A percentile compares a stretch with the other conserved stretches of the same genome.
phyloP scores from a whole-genome alignment of 2,329 filamentous ascomycete genomes.

The Botrytis hyacinthi region DNA sequence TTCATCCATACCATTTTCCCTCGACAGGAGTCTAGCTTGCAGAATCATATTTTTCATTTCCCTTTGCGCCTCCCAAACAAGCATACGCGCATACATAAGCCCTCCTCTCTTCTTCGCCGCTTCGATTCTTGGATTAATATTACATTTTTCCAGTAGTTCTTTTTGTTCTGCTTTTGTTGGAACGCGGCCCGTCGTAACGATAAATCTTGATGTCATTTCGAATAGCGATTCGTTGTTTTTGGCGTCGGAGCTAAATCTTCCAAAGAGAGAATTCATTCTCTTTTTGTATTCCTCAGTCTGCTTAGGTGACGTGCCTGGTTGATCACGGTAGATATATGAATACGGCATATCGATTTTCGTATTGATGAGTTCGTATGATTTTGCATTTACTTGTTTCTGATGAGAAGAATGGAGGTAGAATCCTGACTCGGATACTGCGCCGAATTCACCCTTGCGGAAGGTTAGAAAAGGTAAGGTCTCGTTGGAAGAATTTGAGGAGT shows the following conservation, averaged over 20 bases:
- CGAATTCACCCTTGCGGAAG: constrained; percentile 49
- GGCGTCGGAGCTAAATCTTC: background rate
- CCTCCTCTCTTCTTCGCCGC: background rate
- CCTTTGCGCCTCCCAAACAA: background rate
- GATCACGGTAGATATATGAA: constrained; percentile 35
- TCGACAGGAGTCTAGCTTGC: background rate
- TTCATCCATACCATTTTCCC: background rate
- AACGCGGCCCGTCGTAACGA: background rate
- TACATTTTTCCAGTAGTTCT: background rate
- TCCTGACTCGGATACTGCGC: constrained; percentile 60
- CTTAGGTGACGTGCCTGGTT: background rate
- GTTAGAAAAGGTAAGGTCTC: background rate
- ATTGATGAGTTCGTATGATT: background rate
- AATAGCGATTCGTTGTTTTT: background rate
- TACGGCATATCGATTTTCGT: constrained; percentile 51
- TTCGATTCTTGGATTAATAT: background rate
- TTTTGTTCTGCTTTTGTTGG: background rate
- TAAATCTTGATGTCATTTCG: background rate
- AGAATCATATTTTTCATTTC: background rate
- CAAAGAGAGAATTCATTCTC: background rate
- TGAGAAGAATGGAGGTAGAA: constrained; percentile 14
- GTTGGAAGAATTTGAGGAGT: background rate
- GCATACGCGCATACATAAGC: background rate
- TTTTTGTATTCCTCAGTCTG: background rate
- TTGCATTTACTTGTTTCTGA: background rate